Conservation (phyloP, 2,329 filamentous ascomycete genomes). For the Botryotinia convoluta region DNA sequence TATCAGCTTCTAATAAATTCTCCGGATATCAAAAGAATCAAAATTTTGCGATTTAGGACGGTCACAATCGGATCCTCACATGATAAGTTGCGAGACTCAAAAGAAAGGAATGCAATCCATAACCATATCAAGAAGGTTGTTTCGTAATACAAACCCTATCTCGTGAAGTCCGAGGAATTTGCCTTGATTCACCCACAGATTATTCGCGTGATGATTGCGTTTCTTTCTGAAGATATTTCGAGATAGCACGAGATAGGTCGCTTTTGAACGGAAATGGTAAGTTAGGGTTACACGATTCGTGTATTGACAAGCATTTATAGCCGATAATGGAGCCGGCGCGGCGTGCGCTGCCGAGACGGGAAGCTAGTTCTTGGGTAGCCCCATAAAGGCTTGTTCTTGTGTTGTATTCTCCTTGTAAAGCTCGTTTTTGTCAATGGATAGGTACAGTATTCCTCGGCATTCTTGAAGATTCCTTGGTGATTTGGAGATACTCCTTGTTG, state of each 20-base stretch:
- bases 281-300: not conserved
- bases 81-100: not conserved
- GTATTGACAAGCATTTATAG: not conserved
- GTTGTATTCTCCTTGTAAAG: not conserved
- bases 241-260: conserved; percentile 2
- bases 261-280: not conserved
- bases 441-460: not conserved
- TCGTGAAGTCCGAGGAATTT: not conserved
- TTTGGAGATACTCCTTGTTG: not conserved
- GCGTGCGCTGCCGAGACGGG: conserved; percentile 17
- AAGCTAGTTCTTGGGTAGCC: conserved; percentile 2
- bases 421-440: not conserved
- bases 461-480: not conserved
- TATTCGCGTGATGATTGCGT: not conserved
- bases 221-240: conserved; percentile 6
- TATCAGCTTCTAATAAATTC: not conserved
- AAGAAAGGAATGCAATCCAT: not conserved
- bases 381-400: conserved; percentile 2
- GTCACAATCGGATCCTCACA: conserved; percentile 4
- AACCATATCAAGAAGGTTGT: conserved; percentile 16
- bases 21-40: not conserved
- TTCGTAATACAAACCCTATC: not conserved
- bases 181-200: not conserved
- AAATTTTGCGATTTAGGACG: not conserved
- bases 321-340: conserved; percentile 14